Evolutionary conservation across 192 early-diverging fungal species (phyloP), one percentile per base, ranked within the genome.

Genomic region (Entomortierella beljakovae): DNA sequence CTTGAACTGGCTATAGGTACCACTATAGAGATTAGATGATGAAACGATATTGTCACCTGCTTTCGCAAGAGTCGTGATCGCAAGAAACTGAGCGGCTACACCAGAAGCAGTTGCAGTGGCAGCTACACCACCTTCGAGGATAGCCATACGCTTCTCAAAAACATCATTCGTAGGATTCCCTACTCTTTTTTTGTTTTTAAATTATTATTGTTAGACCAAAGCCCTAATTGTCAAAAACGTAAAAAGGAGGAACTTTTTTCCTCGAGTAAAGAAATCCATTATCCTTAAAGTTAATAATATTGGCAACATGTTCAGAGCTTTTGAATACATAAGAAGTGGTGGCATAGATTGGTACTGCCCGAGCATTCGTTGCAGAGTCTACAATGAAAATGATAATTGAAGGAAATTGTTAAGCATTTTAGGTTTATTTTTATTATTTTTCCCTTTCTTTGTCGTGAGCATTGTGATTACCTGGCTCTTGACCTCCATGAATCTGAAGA

Each of bases 281-380:
- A 48, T 84, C 85, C 52, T 85, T 86, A 32, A 94, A 81, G 26
- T 85, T 89, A 85, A 98, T 94, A 33, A 98, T 81, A 32, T 92
- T 87, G 58, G 91, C 94, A 52, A 88, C 94, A 71, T 96, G 92
- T 6, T 91, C 87, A 34, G 92, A 86, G 68, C 80, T 86, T 62
- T 96, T 90, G 82, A 98, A 97, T 11, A 91, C 90, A 80, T 84
- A 98, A 10, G 92, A 94, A 18, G 93, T 83, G 0, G 95, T 93
- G 1, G 95, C 93, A 77, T 96, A 98, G 70, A 98, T 97, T 33
- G 97, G 97, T 1, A 92, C 90, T 2, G 96, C 97, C 15, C 94
- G 88, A 13, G 96, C 86, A 28, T 92, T 88, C 61, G 93, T 97
- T 3, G 88, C 67, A 3, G 86, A n/a, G 68, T 90, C 84, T 61